These are phyloP conservation scores for Lanmaoa rubissima DNA, from an alignment of 768 basidiomycete genomes.

Conservation along the genomic window DNA sequence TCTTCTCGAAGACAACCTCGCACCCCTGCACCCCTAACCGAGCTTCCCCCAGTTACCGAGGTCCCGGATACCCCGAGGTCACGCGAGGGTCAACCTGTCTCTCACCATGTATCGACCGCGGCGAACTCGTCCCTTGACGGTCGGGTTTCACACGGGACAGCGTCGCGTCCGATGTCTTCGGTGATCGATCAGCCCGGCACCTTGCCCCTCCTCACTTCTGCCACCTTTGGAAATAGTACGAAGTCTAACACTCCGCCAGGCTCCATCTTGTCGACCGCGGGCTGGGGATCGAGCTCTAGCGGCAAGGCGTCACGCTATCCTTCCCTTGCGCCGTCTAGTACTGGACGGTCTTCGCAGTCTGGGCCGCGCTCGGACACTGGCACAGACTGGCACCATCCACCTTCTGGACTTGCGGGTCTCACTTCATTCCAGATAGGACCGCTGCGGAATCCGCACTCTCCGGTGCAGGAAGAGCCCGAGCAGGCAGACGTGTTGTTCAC, in stretches of 20 bases:
- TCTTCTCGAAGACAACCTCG: conserved; percentile 10
- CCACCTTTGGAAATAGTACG: conserved; percentile 25
- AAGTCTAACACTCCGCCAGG: conserved; percentile 11
- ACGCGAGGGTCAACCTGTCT: background rate
- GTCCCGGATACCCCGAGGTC: conserved; percentile 6
- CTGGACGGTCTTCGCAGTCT: conserved; percentile 3
- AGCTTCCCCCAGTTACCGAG: conserved; percentile 23
- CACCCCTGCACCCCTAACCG: background rate
- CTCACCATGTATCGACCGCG: conserved; percentile 1
- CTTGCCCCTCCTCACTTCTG: conserved; percentile 27
- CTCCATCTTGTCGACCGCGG: conserved; percentile 18
- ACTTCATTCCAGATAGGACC: conserved; percentile 9
- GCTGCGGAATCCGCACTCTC: conserved; percentile 23
- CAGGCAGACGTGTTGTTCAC: background rate
- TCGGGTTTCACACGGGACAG: conserved; percentile 7
- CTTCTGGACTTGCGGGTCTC: conserved; percentile 24
- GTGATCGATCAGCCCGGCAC: background rate
- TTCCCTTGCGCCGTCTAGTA: conserved; percentile 24
- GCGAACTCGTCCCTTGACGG: conserved; percentile 10
- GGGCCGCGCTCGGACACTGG: conserved; percentile 10
- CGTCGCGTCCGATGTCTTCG: conserved; percentile 8
- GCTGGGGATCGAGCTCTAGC: conserved; percentile 15
- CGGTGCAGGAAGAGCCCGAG: conserved; percentile 12
- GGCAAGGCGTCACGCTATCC: conserved; percentile 28
- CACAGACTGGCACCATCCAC: conserved; percentile 26